phyloP scores from a whole-genome alignment of 331 rosid species.

The Arachis monticola region DNA sequence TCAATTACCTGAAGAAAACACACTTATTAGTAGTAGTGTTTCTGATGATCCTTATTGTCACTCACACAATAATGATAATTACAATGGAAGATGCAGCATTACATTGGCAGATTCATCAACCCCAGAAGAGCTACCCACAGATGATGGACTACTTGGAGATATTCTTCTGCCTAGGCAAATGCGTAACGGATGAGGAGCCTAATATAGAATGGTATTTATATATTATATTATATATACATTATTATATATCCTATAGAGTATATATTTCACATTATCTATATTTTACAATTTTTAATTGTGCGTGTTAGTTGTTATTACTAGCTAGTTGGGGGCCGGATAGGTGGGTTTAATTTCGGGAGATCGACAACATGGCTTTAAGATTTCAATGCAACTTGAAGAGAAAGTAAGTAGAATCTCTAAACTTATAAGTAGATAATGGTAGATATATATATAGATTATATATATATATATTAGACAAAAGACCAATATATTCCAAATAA shows the following conservation, averaged over 20 bases:
- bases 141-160: slow-evolving; percentile 91
- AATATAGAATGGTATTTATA: slow-evolving; percentile 29
- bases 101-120: slow-evolving; percentile 17
- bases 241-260: background rate
- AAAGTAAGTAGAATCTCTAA: too few relatives aligned
- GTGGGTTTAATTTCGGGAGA: background rate
- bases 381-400: background rate
- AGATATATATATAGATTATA: too few relatives aligned
- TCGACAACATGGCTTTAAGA: background rate
- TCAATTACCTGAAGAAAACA: slow-evolving; percentile 42
- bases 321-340: too few relatives aligned
- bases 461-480: background rate
- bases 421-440: background rate
- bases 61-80: slow-evolving; percentile 27
- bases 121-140: slow-evolving; percentile 45
- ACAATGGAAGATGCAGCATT: slow-evolving; percentile 42
- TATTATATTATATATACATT: too few relatives aligned
- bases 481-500: background rate
- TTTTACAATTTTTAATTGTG: background rate
- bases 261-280: background rate
- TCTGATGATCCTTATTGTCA: slow-evolving; percentile 39
- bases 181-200: slow-evolving; percentile 63
- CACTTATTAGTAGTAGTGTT: slow-evolving; percentile 27
- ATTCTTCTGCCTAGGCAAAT: slow-evolving; percentile 85
- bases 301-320: too few relatives aligned